Evolutionary conservation across 202 grass and related monocot genomes (phyloP).

Genomic region (Dendrocalamus latiflorus): DNA sequence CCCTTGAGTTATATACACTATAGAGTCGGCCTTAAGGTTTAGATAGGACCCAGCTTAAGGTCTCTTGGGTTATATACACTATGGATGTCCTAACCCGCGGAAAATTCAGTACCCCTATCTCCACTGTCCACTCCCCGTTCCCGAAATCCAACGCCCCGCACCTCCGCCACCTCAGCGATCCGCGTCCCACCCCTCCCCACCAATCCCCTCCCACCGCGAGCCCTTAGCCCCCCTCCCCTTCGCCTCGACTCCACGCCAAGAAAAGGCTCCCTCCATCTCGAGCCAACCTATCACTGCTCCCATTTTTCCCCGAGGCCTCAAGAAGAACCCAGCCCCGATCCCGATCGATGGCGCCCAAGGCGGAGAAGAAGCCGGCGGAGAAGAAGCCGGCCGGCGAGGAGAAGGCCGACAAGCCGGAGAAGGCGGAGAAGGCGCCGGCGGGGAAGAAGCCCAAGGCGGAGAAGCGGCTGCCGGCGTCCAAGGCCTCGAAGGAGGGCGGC

Average conservation of each 20-base stretch:
- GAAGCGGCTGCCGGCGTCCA: conserved; percentile 49
- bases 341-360: conserved; percentile 54
- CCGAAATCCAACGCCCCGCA: neutral
- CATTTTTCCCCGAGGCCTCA: too few relatives aligned
- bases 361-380: conserved; percentile 52
- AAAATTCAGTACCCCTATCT: too few relatives aligned
- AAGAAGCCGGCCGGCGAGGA: conserved; percentile 48
- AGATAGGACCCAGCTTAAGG: too few relatives aligned
- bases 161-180: conserved; percentile 34
- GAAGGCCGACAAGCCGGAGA: conserved; percentile 35
- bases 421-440: conserved; percentile 30
- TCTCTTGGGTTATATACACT: too few relatives aligned
- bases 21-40: too few relatives aligned
- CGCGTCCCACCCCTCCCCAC: neutral
- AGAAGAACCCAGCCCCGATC: neutral
- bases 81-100: neutral
- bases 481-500: conserved; percentile 40
- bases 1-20: too few relatives aligned
- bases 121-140: too few relatives aligned
- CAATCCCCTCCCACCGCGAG: conserved; percentile 15
- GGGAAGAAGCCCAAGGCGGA: conserved; percentile 73
- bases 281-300: too few relatives aligned
- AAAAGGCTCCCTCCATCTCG: neutral
- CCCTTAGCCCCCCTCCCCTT: neutral
- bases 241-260: neutral